A percentile compares a stretch with the other conserved stretches of the same genome.
Conservation (phyloP, 345 rosid genomes). For the Syzygium oleosum region DNA sequence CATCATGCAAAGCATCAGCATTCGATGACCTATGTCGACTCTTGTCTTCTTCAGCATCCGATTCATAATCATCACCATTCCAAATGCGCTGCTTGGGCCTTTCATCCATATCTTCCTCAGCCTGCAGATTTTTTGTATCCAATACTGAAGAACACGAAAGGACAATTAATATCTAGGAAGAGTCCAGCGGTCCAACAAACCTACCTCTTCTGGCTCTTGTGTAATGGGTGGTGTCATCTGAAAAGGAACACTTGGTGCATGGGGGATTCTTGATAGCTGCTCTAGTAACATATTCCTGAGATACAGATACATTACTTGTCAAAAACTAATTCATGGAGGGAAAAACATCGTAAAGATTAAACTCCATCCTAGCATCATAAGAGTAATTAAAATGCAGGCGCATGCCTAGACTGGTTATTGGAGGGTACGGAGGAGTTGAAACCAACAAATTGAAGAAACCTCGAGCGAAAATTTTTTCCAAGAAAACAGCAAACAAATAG, state of each 20-base stretch:
- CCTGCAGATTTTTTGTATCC: slow-evolving; percentile 20
- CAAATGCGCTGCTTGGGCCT: slow-evolving; percentile 82
- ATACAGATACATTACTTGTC: not conserved
- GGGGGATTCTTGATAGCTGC: slow-evolving; percentile 49
- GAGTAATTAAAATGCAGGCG: not conserved
- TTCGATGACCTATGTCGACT: slow-evolving; percentile 24
- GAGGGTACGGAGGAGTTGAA: not conserved
- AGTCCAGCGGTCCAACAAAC: not conserved
- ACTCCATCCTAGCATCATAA: not conserved
- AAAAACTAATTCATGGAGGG: not conserved
- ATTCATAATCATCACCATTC: slow-evolving; percentile 65
- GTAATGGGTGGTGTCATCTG: slow-evolving; percentile 41
- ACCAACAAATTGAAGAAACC: not conserved
- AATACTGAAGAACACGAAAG: not conserved
- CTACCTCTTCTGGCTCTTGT: slow-evolving; percentile 60
- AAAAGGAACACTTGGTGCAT: slow-evolving; percentile 65
- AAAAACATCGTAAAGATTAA: not conserved
- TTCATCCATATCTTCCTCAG: slow-evolving; percentile 54
- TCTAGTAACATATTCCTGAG: slow-evolving; percentile 37
- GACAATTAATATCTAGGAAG: not conserved
- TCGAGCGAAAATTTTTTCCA: not conserved
- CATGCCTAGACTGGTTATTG: not conserved
- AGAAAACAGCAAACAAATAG: not conserved
- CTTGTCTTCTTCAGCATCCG: slow-evolving; percentile 73
- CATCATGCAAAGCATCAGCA: slow-evolving; percentile 16